phyloP scores from a whole-genome alignment of 495 filamentous ascomycete genomes.

The Pseudomonodictys pantanalensis region DNA sequence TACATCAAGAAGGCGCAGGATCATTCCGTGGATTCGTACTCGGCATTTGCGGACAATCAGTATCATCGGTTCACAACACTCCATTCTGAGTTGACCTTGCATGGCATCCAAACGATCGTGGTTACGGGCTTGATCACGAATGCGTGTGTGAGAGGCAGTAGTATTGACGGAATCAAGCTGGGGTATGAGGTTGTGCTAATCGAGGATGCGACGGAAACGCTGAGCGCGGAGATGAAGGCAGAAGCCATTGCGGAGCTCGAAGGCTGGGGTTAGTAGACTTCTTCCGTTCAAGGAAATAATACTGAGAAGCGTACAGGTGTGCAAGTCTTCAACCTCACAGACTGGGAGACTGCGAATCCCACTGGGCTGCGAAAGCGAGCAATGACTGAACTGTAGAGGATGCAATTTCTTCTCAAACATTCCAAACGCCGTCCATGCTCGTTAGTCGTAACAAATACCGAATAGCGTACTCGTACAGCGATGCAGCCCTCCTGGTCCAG shows the following conservation, averaged over 20 bases:
- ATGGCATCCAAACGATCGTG: slow-evolving; percentile 36
- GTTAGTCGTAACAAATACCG: too few species aligned
- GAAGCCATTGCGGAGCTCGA: slow-evolving; percentile 32
- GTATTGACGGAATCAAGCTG: slow-evolving; percentile 35
- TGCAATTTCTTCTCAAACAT: too few species aligned
- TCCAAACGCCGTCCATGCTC: too few species aligned
- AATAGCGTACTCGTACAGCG: too few species aligned
- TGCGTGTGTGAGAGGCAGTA: slow-evolving; percentile 39
- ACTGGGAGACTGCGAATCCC: slow-evolving; percentile 33
- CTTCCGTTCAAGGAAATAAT: not conserved
- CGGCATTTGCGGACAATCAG: slow-evolving; percentile 40
- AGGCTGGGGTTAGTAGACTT: slow-evolving; percentile 21
- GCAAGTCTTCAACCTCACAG: slow-evolving; percentile 32
- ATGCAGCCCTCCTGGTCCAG: too few species aligned
- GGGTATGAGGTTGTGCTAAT: slow-evolving; percentile 38
- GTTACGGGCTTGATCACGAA: slow-evolving; percentile 36
- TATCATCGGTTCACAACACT: slow-evolving; percentile 40
- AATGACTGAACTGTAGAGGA: not conserved
- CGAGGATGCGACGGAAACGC: slow-evolving; percentile 35
- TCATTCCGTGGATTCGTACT: slow-evolving; percentile 37
- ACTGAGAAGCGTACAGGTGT: slow-evolving; percentile 14
- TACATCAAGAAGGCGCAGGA: slow-evolving; percentile 42
- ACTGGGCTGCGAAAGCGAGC: not conserved
- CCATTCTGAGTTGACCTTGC: slow-evolving; percentile 31
- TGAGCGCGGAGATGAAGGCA: slow-evolving; percentile 27